Evolutionary conservation across 148 eudicot genomes (phyloP).

Genomic region (Rhododendron vialii): DNA sequence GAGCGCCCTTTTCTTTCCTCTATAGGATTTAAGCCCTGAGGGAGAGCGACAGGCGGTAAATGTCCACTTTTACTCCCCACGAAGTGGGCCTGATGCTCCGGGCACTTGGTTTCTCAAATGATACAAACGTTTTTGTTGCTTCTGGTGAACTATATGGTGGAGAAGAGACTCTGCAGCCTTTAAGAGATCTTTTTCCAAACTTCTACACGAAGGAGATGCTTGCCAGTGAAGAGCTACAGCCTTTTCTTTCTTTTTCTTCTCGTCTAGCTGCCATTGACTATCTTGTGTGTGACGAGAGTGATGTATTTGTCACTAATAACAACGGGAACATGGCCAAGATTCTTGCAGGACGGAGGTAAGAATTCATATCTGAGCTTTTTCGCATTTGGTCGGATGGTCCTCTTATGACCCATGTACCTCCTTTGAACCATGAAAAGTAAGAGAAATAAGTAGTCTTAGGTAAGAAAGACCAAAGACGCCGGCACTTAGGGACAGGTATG

Average conservation of each 20-base stretch:
- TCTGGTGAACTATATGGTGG: slow-evolving; percentile 98
- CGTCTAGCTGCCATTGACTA: slow-evolving; percentile 98
- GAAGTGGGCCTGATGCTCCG: slow-evolving; percentile 91
- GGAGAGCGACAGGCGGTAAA: slow-evolving; percentile 82
- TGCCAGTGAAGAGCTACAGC: slow-evolving; percentile 60
- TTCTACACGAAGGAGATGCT: slow-evolving; percentile 90
- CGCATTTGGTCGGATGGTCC: slow-evolving; percentile 92
- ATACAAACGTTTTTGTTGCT: slow-evolving; percentile 81
- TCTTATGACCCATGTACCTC: slow-evolving; percentile 96
- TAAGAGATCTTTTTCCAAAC: slow-evolving; percentile 81
- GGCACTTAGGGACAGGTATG: not conserved
- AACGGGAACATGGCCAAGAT: slow-evolving; percentile 99
- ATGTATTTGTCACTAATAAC: slow-evolving; percentile 91
- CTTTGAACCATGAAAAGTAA: slow-evolving; percentile 27
- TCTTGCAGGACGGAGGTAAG: slow-evolving; percentile 92
- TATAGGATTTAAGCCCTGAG: slow-evolving; percentile 79
- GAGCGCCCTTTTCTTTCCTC: not conserved
- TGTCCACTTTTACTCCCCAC: slow-evolving; percentile 96
- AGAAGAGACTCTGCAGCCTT: slow-evolving; percentile 82
- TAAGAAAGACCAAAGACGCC: not conserved
- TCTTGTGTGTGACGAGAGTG: slow-evolving; percentile 90
- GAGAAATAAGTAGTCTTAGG: not conserved
- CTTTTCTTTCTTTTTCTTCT: slow-evolving; percentile 77
- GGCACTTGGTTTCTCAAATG: slow-evolving; percentile 83
- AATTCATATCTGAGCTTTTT: slow-evolving; percentile 55